Evolutionary conservation across 495 filamentous ascomycete species (phyloP).

Genomic region (Penicillium canescens): DNA sequence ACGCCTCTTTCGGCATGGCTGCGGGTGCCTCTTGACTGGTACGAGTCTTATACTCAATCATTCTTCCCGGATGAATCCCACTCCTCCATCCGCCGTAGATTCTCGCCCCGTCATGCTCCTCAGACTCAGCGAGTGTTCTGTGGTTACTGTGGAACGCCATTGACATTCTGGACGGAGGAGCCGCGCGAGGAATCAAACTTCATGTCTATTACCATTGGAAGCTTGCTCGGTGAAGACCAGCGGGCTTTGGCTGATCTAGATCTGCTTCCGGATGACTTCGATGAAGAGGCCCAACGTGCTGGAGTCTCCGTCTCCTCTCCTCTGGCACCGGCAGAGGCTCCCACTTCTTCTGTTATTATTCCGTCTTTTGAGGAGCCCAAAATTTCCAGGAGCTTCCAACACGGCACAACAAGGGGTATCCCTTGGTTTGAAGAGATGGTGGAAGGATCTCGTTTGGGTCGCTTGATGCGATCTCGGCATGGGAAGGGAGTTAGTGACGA

Average conservation of each 20-base stretch:
- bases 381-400: constrained; percentile 29
- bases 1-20: constrained; percentile 76
- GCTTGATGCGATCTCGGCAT: constrained; percentile 60
- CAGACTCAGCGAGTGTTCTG: constrained; percentile 76
- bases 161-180: constrained; percentile 77
- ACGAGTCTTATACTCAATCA: constrained; percentile 67
- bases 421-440: constrained; percentile 86
- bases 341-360: constrained; percentile 23
- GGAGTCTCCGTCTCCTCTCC: constrained; percentile 9
- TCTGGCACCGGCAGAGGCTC: constrained; percentile 1
- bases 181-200: constrained; percentile 67
- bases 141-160: constrained; percentile 82
- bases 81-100: constrained; percentile 67
- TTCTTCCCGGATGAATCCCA: constrained; percentile 79
- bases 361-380: constrained; percentile 18
- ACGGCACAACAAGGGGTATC: constrained; percentile 50
- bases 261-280: constrained; percentile 54
- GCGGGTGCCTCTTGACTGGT: constrained; percentile 75
- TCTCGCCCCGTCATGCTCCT: constrained; percentile 59
- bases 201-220: constrained; percentile 74
- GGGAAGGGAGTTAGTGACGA: constrained; percentile 52
- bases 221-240: constrained; percentile 65
- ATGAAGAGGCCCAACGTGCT: constrained; percentile 36
- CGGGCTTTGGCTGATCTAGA: constrained; percentile 66
- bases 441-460: constrained; percentile 69